Conservation (phyloP, 139 green algal genomes). For the Chlorella sp. region DNA sequence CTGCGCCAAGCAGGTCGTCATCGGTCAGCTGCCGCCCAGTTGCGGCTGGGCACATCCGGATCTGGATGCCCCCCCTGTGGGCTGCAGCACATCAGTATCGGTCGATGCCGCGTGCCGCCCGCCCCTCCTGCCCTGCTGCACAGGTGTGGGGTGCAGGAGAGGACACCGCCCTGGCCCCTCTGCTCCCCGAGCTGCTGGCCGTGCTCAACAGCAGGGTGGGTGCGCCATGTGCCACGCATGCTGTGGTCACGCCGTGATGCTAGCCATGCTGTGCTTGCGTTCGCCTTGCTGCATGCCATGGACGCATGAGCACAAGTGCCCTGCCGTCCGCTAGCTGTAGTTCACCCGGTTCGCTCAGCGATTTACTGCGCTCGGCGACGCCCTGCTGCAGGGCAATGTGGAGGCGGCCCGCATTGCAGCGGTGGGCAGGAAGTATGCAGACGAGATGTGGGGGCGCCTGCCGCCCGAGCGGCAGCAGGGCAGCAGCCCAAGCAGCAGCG, state of each 20-base stretch:
- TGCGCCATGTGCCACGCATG: background rate
- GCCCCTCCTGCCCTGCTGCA: background rate
- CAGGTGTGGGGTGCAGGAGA: constrained; percentile 64
- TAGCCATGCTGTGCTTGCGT: background rate
- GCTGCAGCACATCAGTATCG: too few relatives aligned
- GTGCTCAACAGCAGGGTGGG: constrained; percentile 24
- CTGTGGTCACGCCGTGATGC: background rate
- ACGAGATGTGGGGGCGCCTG: constrained; percentile 40
- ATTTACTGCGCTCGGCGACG: too few relatives aligned
- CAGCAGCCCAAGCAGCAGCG: too few relatives aligned
- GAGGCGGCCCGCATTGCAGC: background rate
- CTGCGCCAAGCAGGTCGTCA: too few relatives aligned
- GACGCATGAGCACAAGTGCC: too few relatives aligned
- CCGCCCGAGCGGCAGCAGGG: background rate
- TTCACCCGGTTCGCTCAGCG: too few relatives aligned
- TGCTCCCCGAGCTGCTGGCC: constrained; percentile 60
- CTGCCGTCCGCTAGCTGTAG: too few relatives aligned
- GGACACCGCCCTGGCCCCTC: constrained; percentile 73
- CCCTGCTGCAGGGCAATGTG: background rate
- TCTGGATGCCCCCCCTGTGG: too few relatives aligned
- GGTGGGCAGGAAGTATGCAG: constrained; percentile 49
- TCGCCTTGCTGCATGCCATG: too few relatives aligned
- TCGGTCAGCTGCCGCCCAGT: too few relatives aligned
- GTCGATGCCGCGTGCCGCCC: background rate
- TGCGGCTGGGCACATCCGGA: too few relatives aligned